Base-by-base conservation (phyloP, 257 asterid genomes). In the Solanum chaucha region DNA sequence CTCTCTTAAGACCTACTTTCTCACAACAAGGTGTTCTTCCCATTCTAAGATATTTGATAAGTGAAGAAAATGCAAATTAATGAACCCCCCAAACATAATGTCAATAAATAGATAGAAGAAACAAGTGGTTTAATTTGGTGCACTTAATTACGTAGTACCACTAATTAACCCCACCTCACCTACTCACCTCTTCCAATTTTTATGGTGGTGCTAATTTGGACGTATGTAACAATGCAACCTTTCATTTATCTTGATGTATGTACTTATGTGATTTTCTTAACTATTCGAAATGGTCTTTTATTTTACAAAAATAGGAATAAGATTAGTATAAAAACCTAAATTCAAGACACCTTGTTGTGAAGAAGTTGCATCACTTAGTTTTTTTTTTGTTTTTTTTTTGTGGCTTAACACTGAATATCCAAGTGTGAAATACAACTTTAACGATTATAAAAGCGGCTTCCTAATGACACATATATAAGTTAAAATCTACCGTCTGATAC, bases 11-110 rank as follows among this genome's bases (percentile, higher is more conserved):
- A 15, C 98, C 99, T 2, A 93, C 95, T 90, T 95, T 96, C 87
- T 96, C 99, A 86, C 99, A 96, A 85, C 99, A 95, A 26, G 99
- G 98, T 9, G 96, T 90, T 90, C 98, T 92, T 20, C 96, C 99
- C 99, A 96, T 96, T 71, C 8, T 35, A 14, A n/a, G 67, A 84
- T 67, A 36, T 20, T 59, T 40, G 46, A 20, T 13, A 32, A 17
- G 22, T 30, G 71, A 17, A 83, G 86, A 32, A n/a, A 51, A 3
- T 22, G 55, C 34, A 59, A 34, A 58, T 20, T 8, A 55, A 22
- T 46, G 51, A 44, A 46, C 2, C 3, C 35, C 35, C 35, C 51
- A 59, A 58, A 1, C 0, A 84, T 84, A 59, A 35, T 84, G 38
- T 11, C 59, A 22, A 84, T 80, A 80, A 80, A 80, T 80, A 80